phyloP scores from a whole-genome alignment of 2,329 filamentous ascomycete species.

The Sphaerostilbella broomeana region DNA sequence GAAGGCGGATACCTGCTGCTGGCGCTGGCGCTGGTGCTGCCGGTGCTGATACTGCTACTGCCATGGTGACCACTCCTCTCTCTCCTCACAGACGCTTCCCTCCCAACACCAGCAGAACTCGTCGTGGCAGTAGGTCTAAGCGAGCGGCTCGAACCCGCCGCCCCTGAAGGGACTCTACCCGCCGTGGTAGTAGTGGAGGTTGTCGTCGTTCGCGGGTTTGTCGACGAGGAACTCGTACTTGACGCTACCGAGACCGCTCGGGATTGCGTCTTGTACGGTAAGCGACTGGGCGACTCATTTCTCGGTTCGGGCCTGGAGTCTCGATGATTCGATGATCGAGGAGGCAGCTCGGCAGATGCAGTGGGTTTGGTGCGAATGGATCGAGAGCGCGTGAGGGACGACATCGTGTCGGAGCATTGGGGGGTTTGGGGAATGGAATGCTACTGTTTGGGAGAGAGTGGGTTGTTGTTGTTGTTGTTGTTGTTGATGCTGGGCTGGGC shows the following conservation, averaged over 20 bases:
- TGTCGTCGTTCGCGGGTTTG: conserved; percentile 15
- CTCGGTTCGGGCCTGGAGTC: conserved; percentile 23
- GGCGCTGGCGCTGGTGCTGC: background rate
- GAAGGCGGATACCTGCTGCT: conserved; percentile 28
- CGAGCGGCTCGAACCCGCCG: too few species aligned
- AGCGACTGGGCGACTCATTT: conserved; percentile 42
- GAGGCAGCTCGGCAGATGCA: conserved; percentile 17
- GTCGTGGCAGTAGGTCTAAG: too few species aligned
- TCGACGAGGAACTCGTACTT: conserved; percentile 12
- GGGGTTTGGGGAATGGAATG: background rate
- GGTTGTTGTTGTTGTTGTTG: conserved; percentile 1
- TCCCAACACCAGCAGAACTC: too few species aligned
- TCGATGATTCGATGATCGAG: conserved; percentile 15
- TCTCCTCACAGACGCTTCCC: too few species aligned
- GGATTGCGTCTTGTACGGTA: too few species aligned
- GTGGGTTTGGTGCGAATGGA: conserved; percentile 36
- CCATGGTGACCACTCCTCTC: background rate
- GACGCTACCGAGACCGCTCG: conserved; percentile 27
- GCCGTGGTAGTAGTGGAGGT: background rate
- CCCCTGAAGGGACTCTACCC: background rate
- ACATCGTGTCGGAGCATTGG: conserved; percentile 8
- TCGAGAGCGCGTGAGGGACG: conserved; percentile 34
- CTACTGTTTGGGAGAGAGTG: background rate
- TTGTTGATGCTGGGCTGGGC: background rate
- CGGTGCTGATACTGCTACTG: too few species aligned